Evolutionary conservation across 495 filamentous ascomycete species (phyloP).

Genomic region (Apiosordaria backusii): DNA sequence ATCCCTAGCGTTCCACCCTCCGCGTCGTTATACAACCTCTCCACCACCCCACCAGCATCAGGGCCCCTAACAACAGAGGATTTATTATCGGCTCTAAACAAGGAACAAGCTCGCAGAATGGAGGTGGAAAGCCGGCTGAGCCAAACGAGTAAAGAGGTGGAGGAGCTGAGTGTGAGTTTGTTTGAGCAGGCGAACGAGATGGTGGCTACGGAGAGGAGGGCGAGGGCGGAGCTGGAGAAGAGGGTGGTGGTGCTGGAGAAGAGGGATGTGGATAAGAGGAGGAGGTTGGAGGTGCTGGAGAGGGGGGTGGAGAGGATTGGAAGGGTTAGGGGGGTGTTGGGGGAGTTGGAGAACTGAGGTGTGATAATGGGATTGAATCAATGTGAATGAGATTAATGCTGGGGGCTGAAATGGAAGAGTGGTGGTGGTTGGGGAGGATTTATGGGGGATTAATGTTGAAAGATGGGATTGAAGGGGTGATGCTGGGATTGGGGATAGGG

Average conservation of each 20-base stretch:
- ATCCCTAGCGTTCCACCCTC: constrained; percentile 6
- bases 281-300: constrained; percentile 70
- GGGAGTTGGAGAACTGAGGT: background rate
- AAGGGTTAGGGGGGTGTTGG: constrained; percentile 60
- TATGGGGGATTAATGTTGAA: background rate
- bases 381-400: too few species aligned
- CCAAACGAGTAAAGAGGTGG: constrained; percentile 73
- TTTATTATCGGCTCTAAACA: constrained; percentile 63
- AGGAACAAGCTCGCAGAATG: constrained; percentile 67
- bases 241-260: constrained; percentile 64
- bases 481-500: background rate
- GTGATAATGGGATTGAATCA: background rate
- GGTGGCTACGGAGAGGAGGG: constrained; percentile 85
- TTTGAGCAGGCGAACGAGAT: constrained; percentile 97
- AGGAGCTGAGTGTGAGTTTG: constrained; percentile 79
- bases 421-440: too few species aligned
- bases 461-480: background rate
- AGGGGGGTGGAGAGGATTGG: constrained; percentile 75
- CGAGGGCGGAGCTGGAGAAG: constrained; percentile 74
- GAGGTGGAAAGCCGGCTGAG: constrained; percentile 71
- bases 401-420: background rate
- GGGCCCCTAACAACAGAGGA: constrained; percentile 45
- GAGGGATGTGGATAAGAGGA: constrained; percentile 67
- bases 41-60: constrained; percentile 14
- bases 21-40: constrained; percentile 17